Conservation (phyloP, 1,284 basidiomycete genomes). For the Pseudomicrostroma phylloplanum region DNA sequence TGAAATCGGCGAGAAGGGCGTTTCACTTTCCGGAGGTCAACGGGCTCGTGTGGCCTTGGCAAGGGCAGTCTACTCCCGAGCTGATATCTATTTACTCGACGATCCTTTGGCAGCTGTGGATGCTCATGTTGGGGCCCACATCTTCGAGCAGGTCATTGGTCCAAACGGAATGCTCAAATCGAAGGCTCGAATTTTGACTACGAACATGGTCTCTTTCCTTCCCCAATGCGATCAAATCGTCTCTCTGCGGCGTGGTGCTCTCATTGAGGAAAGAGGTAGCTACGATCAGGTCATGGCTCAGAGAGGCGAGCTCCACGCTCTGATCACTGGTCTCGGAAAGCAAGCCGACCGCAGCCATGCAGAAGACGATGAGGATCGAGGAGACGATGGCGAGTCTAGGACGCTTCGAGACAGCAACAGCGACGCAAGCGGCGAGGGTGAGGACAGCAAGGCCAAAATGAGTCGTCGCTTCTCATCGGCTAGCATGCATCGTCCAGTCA, state of each 20-base stretch:
- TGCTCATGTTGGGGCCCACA: slow-evolving; percentile 61
- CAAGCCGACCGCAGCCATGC: slow-evolving; percentile 45
- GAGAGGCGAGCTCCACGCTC: slow-evolving; percentile 66
- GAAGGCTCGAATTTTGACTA: slow-evolving; percentile 82
- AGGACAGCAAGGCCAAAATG: slow-evolving; percentile 28
- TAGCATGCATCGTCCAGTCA: slow-evolving; percentile 33
- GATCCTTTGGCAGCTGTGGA: slow-evolving; percentile 57
- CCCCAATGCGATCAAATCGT: slow-evolving; percentile 71
- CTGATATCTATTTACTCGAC: slow-evolving; percentile 63
- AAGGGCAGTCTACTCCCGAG: slow-evolving; percentile 49
- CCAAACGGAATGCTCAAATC: slow-evolving; percentile 66
- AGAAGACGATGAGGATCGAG: slow-evolving; percentile 10
- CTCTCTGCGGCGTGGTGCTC: slow-evolving; percentile 74
- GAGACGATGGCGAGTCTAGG: slow-evolving; percentile 11
- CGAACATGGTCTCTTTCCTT: slow-evolving; percentile 80
- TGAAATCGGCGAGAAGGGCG: slow-evolving; percentile 66
- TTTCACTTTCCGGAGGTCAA: slow-evolving; percentile 59
- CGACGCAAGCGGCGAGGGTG: slow-evolving; percentile 19
- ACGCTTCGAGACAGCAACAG: slow-evolving; percentile 12
- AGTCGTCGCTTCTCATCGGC: slow-evolving; percentile 34
- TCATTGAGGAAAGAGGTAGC: slow-evolving; percentile 67
- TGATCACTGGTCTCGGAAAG: slow-evolving; percentile 61
- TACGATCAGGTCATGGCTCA: slow-evolving; percentile 61
- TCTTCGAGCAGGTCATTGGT: slow-evolving; percentile 77
- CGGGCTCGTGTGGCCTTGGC: slow-evolving; percentile 69